These are phyloP conservation scores for Picochlorum sp. DNA, from an alignment of 139 green algal species.

Conservation along the genomic window DNA sequence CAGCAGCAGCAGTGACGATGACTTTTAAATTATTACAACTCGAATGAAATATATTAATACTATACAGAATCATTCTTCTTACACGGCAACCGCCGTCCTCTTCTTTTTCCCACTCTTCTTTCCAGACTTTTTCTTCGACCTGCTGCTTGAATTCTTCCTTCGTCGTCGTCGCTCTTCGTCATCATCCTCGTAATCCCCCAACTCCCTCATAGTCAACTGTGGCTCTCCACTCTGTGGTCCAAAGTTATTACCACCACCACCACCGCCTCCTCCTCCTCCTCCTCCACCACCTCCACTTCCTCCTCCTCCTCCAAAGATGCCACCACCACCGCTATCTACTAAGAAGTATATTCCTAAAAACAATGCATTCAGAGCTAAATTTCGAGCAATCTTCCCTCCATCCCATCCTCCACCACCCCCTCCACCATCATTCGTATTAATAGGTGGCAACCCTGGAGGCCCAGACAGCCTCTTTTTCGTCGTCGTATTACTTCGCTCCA, in stretches of 20 bases:
- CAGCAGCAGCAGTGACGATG: conserved; percentile 5
- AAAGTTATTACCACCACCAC: conserved; percentile 10
- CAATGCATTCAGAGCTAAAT: conserved; percentile 32
- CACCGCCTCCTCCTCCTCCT: conserved; percentile 18
- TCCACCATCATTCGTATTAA: conserved; percentile 27
- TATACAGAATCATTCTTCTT: too few species aligned
- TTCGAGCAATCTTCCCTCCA: conserved; percentile 26
- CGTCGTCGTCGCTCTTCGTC: conserved; percentile 4
- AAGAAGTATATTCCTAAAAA: conserved; percentile 35
- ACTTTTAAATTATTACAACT: too few species aligned
- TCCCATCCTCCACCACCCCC: conserved; percentile 43
- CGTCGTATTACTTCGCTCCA: conserved; percentile 29
- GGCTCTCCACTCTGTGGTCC: conserved; percentile 1
- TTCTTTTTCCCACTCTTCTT: neutral
- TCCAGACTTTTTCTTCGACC: neutral
- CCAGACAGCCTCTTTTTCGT: conserved; percentile 40
- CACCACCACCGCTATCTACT: conserved; percentile 32
- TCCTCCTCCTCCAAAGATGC: conserved; percentile 31
- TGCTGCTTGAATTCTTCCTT: neutral
- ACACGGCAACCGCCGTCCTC: neutral
- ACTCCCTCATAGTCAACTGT: conserved; percentile 18
- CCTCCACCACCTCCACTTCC: conserved; percentile 26
- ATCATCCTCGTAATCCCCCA: conserved; percentile 21
- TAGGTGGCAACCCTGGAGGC: conserved; percentile 40
- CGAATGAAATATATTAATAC: too few species aligned